Evolutionary conservation across 164 flowering plant genomes (phyloP), one percentile per base, ranked within the genome.

Genomic region (Akebia trifoliata): DNA sequence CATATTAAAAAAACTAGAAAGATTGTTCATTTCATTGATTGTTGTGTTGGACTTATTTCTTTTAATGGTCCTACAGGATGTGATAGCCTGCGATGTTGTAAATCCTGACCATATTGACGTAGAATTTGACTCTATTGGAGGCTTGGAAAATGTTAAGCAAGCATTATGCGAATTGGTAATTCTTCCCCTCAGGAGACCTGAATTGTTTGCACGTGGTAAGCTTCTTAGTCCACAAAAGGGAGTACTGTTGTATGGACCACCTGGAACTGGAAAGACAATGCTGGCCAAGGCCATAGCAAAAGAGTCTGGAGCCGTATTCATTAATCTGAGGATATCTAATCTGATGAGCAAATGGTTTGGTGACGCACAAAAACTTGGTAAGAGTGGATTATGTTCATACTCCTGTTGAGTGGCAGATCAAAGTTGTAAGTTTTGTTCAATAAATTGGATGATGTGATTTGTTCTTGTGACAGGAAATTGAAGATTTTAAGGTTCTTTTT

Each of bases 291-390:
- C 91, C 54, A 85, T 85, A 58, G 88, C 91, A 29, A 85, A 74
- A 44, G 91, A 85, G 56, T 85, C 87, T 53, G 88, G 84, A 43
- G 86, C 87, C 54, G 81, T 82, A 28, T 85, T 85, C 49, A 85
- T 85, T 32, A 85, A 85, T 60, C 83, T 82, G 48, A 76, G 76
- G 70, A 64, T 82, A 45, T 77, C 92, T 17, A 85, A 77, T 68
- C 69, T 85, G 59, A 82, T 82, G 92, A 81, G 88, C 76, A 85
- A 85, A 69, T 82, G 86, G 92, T 81, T 82, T 62, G 92, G 92
- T 37, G 92, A 85, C 73, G 92, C 88, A 14, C 84, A 82, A 54
- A 85, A 85, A 37, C 85, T 80, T 42, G 90, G 90, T 81, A 65
- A 59, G 84, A 37, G 24, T 24, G 6, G 18, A 17, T 36, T 14